Conservation (phyloP, 768 basidiomycete genomes). For the Pleurotus cornucopiae region DNA sequence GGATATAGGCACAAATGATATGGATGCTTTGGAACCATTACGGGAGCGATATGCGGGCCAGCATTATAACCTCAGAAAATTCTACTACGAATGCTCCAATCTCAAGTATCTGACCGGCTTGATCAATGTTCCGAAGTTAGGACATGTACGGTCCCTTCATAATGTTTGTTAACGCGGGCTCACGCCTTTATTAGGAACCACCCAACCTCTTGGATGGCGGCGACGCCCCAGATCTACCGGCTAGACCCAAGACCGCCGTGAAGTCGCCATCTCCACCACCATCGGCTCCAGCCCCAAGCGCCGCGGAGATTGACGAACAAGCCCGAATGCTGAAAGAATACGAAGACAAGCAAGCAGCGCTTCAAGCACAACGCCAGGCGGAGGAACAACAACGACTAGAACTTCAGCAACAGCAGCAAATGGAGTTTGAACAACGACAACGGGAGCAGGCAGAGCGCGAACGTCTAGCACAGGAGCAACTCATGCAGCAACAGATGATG, state of each 20-base stretch:
- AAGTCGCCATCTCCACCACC: constrained; percentile 66
- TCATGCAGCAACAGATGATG: constrained; percentile 81
- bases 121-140: constrained; percentile 97
- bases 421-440: constrained; percentile 89
- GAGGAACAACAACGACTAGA: constrained; percentile 83
- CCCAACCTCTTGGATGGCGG: constrained; percentile 89
- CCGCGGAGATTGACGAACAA: constrained; percentile 80
- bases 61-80: constrained; percentile 91
- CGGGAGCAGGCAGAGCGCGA: constrained; percentile 84
- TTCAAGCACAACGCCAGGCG: constrained; percentile 75
- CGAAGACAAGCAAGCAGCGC: constrained; percentile 88
- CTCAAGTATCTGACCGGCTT: constrained; percentile 96
- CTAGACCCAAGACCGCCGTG: constrained; percentile 63
- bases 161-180: constrained; percentile 2
- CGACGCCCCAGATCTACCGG: constrained; percentile 80
- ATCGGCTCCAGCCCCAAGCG: constrained; percentile 64
- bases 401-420: constrained; percentile 71
- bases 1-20: constrained; percentile 75
- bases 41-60: constrained; percentile 85
- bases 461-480: constrained; percentile 82
- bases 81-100: constrained; percentile 99
- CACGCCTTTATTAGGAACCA: constrained; percentile 62
- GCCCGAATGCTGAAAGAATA: constrained; percentile 93
- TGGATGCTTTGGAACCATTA: constrained; percentile 86
- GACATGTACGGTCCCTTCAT: constrained; percentile 53